Percentiles rank a stretch among this genome's conserved stretches.
Conservation (phyloP, 2,329 filamentous ascomycete species). For the Torrubiellomyces zombiae region DNA sequence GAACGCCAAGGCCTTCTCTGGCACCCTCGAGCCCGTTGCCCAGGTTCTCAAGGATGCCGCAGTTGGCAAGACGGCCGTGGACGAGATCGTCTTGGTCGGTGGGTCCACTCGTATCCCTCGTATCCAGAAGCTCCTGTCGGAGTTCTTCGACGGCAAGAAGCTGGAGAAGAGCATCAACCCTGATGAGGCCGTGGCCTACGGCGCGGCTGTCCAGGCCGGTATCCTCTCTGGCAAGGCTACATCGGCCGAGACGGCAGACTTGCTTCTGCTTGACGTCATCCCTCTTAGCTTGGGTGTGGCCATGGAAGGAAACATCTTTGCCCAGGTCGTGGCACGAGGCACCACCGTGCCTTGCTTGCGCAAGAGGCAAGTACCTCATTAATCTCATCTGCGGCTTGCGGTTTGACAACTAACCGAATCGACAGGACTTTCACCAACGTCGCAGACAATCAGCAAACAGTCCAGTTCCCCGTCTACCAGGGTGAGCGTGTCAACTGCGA, state of each 20-base stretch:
- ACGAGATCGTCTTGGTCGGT: conserved; percentile 98
- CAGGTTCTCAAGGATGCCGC: conserved; percentile 89
- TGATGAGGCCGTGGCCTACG: conserved; percentile 97
- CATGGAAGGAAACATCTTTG: conserved; percentile 99
- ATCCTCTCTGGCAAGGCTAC: conserved; percentile 97
- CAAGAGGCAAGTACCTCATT: conserved; percentile 38
- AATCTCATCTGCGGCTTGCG: too few species aligned
- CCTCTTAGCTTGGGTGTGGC: conserved; percentile 95
- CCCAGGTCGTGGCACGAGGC: conserved; percentile 73
- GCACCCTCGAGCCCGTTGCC: conserved; percentile 86
- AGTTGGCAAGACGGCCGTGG: conserved; percentile 79
- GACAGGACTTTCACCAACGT: conserved; percentile 69
- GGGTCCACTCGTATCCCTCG: conserved; percentile 96
- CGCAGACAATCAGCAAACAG: conserved; percentile 48
- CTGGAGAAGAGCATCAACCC: conserved; percentile 99
- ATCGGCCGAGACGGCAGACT: conserved; percentile 82
- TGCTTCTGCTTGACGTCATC: conserved; percentile 89
- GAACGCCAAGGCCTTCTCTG: conserved; percentile 87
- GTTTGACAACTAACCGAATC: conserved; percentile 2
- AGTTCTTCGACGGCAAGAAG: conserved; percentile 99
- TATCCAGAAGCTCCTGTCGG: conserved; percentile 97
- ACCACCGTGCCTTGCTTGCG: conserved; percentile 64
- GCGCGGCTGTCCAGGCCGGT: conserved; percentile 96
- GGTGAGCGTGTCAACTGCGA: conserved; percentile 97
- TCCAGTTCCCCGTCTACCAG: conserved; percentile 82